Evolutionary conservation across 257 asterid species (phyloP), one percentile per base, ranked within the genome.

Genomic region (Primulina eburnea): DNA sequence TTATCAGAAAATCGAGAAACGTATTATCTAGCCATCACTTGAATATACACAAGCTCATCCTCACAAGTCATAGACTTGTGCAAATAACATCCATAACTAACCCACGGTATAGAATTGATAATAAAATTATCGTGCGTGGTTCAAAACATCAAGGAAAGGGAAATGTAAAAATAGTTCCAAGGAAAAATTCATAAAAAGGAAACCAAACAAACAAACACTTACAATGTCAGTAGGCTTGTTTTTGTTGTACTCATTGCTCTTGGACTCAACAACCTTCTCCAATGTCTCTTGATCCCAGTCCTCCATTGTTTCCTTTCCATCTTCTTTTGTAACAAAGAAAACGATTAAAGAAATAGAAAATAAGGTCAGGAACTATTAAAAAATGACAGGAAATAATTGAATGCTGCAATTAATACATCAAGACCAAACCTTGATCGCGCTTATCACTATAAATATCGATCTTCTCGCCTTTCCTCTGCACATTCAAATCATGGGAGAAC

Each of bases 191-290:
- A 17, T 16, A 28, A 61, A 2, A 26, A 62, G 8, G 32, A 64
- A 69, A 52, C 24, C 37, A 55, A 66, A 8, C 35, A 30, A 76
- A 71, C 35, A 30, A 76, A 71, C 5, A 62, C 92, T 82, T 84
- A 93, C 99, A 16, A 93, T 93, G 69, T 93, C 97, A 5, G 96
- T 93, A 30, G 99, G 96, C 84, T 93, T 93, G 77, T 93, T 93
- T 86, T 90, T 87, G 84, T 93, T 89, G 78, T 90, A 93, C 86
- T 90, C 99, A 17, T 85, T 73, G 82, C 95, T 93, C 85, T 86
- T 93, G 50, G 97, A 93, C 58, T 78, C 82, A 33, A 90, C 86
- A 75, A 89, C 96, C 90, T 93, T 80, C 87, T 87, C 96, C 86
- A 93, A 58, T 16, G 75, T 88, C 80, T 88, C 98, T 75, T 74